A percentile compares a stretch with the other conserved stretches of the same genome.
Conservation (phyloP, 2,329 filamentous ascomycete genomes). For the Chrysosporium keratinophilum region DNA sequence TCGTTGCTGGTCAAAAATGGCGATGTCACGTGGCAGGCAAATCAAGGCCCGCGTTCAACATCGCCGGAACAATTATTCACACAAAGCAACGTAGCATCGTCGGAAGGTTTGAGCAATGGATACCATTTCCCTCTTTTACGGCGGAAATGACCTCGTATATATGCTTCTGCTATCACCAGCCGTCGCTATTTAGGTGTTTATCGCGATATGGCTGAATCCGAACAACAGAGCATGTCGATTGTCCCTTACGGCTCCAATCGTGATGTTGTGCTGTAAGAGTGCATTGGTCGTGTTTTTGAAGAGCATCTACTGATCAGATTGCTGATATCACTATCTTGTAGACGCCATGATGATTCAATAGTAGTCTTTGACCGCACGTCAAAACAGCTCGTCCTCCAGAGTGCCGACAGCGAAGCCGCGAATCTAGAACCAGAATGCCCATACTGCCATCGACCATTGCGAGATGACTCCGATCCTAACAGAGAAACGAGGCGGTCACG, state of each 20-base stretch:
- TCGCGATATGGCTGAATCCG: conserved; percentile 15
- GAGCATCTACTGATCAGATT: conserved; percentile 8
- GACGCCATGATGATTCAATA: conserved; percentile 83
- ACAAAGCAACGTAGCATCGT: too few relatives aligned
- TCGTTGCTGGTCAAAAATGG: too few relatives aligned
- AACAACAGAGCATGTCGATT: conserved; percentile 31
- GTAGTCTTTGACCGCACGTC: conserved; percentile 83
- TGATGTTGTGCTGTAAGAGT: conserved; percentile 39
- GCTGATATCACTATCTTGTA: conserved; percentile 32
- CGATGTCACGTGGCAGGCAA: too few relatives aligned
- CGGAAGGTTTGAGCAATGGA: too few relatives aligned
- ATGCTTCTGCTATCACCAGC: neutral
- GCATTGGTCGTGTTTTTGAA: neutral
- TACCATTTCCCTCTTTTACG: neutral
- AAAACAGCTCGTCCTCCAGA: conserved; percentile 71
- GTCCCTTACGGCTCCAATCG: conserved; percentile 35
- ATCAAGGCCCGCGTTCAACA: too few relatives aligned
- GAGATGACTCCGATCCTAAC: conserved; percentile 37
- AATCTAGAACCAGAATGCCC: conserved; percentile 65
- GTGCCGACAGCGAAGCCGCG: conserved; percentile 39
- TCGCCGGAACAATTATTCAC: too few relatives aligned
- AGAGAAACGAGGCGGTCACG: conserved; percentile 25
- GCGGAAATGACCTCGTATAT: conserved; percentile 9
- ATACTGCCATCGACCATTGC: conserved; percentile 70
- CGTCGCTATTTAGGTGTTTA: neutral